phyloP scores from a whole-genome alignment of 495 filamentous ascomycete genomes.

The Aspergillus cristatus region DNA sequence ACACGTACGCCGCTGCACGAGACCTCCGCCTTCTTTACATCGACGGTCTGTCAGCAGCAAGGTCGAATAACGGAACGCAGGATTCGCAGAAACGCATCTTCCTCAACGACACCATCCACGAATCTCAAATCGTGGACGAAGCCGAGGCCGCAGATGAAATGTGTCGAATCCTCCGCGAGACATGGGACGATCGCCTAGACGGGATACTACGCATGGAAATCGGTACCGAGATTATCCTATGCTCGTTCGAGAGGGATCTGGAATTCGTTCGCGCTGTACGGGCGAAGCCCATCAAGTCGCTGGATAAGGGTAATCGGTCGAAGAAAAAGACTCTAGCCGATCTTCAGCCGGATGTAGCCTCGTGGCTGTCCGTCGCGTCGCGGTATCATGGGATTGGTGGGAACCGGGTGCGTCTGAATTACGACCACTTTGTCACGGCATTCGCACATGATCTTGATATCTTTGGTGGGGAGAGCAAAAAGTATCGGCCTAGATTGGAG shows the following conservation, averaged over 20 bases:
- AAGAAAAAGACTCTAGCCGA: no score
- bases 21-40: slow-evolving; percentile 49
- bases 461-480: slow-evolving; percentile 21
- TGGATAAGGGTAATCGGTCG: no score
- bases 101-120: slow-evolving; percentile 17
- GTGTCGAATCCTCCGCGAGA: slow-evolving; percentile 36
- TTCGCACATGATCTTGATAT: slow-evolving; percentile 47
- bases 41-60: slow-evolving; percentile 53
- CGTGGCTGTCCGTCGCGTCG: slow-evolving; percentile 35
- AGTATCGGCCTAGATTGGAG: slow-evolving; percentile 37
- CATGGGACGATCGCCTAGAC: slow-evolving; percentile 44
- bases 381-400: slow-evolving; percentile 54
- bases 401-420: slow-evolving; percentile 46
- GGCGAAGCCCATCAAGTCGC: slow-evolving; percentile 16
- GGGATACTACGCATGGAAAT: slow-evolving; percentile 59
- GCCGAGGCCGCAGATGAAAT: slow-evolving; percentile 34
- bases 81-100: slow-evolving; percentile 52
- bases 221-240: slow-evolving; percentile 61
- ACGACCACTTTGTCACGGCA: slow-evolving; percentile 50
- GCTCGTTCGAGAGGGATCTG: slow-evolving; percentile 43
- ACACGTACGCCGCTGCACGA: slow-evolving; percentile 43
- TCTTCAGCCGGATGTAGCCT: neutral
- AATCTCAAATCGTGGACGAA: slow-evolving; percentile 21
- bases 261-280: slow-evolving; percentile 21
- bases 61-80: slow-evolving; percentile 48